phyloP scores from a whole-genome alignment of 75 land plant genomes.

The Isoetes taiwanensis region DNA sequence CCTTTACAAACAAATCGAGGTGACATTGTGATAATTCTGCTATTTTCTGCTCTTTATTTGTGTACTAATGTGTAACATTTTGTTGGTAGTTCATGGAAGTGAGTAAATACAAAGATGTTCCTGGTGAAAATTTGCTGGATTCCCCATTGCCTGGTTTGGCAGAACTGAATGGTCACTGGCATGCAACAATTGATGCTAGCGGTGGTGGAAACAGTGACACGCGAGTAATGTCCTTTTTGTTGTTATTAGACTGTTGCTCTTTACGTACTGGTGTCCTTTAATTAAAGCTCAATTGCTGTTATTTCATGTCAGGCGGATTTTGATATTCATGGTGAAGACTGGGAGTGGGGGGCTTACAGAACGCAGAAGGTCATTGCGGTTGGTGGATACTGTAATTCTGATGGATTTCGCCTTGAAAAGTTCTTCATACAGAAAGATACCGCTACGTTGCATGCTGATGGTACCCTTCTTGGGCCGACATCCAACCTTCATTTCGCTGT shows the following conservation, averaged over 20 bases:
- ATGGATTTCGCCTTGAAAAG: conserved; percentile 83
- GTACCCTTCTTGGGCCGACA: conserved; percentile 71
- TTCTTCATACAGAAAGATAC: conserved; percentile 90
- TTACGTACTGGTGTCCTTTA: neutral
- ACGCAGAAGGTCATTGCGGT: conserved; percentile 65
- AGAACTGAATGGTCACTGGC: conserved; percentile 87
- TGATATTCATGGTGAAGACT: conserved; percentile 90
- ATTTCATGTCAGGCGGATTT: conserved; percentile 63
- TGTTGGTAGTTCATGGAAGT: conserved; percentile 13
- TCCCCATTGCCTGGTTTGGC: conserved; percentile 91
- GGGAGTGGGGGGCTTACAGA: conserved; percentile 98
- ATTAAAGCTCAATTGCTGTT: neutral
- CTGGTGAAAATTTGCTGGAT: conserved; percentile 57
- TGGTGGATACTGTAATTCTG: conserved; percentile 77
- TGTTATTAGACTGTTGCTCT: neutral
- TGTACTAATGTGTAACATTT: neutral
- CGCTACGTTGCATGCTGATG: conserved; percentile 98
- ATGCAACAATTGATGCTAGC: conserved; percentile 89
- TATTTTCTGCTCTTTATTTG: neutral
- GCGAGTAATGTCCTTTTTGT: conserved; percentile 32
- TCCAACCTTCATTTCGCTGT: conserved; percentile 99
- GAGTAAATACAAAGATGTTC: conserved; percentile 13
- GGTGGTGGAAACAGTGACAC: conserved; percentile 99
- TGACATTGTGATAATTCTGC: conserved; percentile 1
- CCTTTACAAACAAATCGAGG: conserved; percentile 65